Base-by-base conservation (phyloP, 2,329 filamentous ascomycete species). In the Diatrype stigma region DNA sequence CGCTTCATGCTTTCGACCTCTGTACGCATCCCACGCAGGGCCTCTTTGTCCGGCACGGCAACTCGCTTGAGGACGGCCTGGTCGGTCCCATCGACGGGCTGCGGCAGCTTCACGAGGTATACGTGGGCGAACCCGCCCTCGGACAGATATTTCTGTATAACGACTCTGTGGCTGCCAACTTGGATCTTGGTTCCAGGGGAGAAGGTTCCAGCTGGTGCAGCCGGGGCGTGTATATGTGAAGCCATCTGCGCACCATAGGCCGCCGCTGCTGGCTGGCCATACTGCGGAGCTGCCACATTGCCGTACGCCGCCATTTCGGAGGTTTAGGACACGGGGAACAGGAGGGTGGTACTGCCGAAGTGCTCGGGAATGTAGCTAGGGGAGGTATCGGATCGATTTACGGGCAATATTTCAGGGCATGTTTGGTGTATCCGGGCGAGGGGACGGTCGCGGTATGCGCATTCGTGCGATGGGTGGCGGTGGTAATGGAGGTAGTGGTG, bases 1-100 rank as follows among this genome's bases (percentile, higher is more conserved):
- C 94, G 92, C 84, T 99, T 99, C 94, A 99, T 99, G 14, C 94
- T 99, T 75, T 99, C 94, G 61, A 99, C 94, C 78, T 99, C 94
- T 60, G 86, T 97, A 70, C 94, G 86, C 94, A 99, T 97, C 70
- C 89, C 92, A 56, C 90, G 89, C 73, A 99, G 78, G 52, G 93
- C 84, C 58, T 96, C 89, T 78, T 96, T 96, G 73, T 99, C 94
- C 30, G 94, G 91, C 48, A 97, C 94, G 34, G 94, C 94, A 52
- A 99, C 94, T 66, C 94, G 81, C 79, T 99, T 96, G 65, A 96
- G 77, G 46, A 96, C 92, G 12, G 90, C 91, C 62, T 84, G 77
- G 61, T 95, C 88, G 57, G 87, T 86, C 56, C 89, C 88, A 68
- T 89, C 83, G 64, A 92, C 76, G 51, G 89, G 80, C 60, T 86